Conservation (phyloP, 768 basidiomycete genomes). For the Coprinellus micaceus region DNA sequence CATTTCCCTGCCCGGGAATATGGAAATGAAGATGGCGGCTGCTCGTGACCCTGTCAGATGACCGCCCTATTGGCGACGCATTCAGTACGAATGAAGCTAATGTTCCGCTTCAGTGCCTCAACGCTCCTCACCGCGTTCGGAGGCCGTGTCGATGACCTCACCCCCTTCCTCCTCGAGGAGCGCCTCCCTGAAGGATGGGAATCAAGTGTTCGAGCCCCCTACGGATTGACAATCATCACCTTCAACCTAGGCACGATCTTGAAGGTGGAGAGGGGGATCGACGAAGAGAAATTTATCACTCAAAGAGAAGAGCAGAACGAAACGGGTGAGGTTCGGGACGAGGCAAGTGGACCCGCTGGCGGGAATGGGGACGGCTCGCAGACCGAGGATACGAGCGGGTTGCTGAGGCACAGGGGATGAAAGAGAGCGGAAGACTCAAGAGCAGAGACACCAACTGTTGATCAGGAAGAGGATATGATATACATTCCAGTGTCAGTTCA, state of each 20-base stretch:
- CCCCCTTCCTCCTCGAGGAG: conserved; percentile 54
- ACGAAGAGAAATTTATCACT: conserved; percentile 26
- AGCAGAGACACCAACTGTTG: too few species aligned
- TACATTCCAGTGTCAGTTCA: too few species aligned
- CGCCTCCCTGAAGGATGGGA: conserved; percentile 66
- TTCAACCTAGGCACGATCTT: conserved; percentile 43
- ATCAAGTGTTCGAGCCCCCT: conserved; percentile 40
- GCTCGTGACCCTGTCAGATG: not conserved
- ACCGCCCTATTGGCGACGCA: not conserved
- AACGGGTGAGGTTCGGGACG: not conserved
- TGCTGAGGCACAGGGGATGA: too few species aligned
- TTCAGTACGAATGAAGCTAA: not conserved
- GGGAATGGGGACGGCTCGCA: too few species aligned
- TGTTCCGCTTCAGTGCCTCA: conserved; percentile 41
- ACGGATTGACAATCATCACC: conserved; percentile 52
- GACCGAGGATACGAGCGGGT: too few species aligned
- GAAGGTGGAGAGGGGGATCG: conserved; percentile 32
- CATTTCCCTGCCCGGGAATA: too few species aligned
- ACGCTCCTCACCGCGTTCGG: conserved; percentile 53
- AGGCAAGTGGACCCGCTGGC: not conserved
- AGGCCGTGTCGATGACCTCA: conserved; percentile 48
- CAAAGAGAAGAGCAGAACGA: conserved; percentile 5
- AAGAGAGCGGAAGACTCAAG: too few species aligned
- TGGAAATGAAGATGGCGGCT: not conserved
- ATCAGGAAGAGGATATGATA: too few species aligned